Percentiles rank a stretch among this genome's conserved stretches.
phyloP scores from a whole-genome alignment of 2,329 filamentous ascomycete species.

The Penicillium digitatum region DNA sequence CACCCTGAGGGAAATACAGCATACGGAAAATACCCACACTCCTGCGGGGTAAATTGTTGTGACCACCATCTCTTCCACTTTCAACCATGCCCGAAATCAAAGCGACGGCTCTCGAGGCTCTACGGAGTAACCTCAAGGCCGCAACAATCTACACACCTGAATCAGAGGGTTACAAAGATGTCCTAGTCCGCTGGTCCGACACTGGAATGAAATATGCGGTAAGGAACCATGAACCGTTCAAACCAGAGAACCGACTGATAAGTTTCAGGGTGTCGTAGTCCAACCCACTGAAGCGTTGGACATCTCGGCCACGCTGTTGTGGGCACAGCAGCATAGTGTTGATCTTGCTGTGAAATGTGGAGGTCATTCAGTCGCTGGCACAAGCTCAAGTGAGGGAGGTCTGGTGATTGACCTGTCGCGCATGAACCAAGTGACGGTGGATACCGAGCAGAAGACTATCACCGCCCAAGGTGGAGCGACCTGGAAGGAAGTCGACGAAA shows the following conservation, averaged over 20 bases:
- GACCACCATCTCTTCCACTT: not conserved
- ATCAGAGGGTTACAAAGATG: slow-evolving; percentile 23
- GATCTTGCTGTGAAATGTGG: slow-evolving; percentile 32
- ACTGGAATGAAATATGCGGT: slow-evolving; percentile 31
- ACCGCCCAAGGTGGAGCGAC: slow-evolving; percentile 52
- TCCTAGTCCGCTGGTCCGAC: slow-evolving; percentile 31
- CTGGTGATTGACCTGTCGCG: slow-evolving; percentile 55
- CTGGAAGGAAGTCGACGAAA: slow-evolving; percentile 55
- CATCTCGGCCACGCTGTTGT: slow-evolving; percentile 44
- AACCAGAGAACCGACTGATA: not conserved
- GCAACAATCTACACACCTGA: slow-evolving; percentile 20
- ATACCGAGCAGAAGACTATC: slow-evolving; percentile 46
- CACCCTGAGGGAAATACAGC: not conserved
- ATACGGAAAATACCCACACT: not conserved
- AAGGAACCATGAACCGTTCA: not conserved
- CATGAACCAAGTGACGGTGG: slow-evolving; percentile 51
- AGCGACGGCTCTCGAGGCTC: slow-evolving; percentile 3
- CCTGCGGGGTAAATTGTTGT: not conserved
- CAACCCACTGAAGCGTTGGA: slow-evolving; percentile 42
- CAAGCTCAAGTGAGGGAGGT: slow-evolving; percentile 52
- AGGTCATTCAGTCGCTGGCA: slow-evolving; percentile 51
- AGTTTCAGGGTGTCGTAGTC: slow-evolving; percentile 44
- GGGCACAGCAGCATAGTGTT: slow-evolving; percentile 37
- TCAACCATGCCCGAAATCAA: slow-evolving; percentile 7
- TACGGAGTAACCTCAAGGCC: slow-evolving; percentile 8